phyloP scores from a whole-genome alignment of 768 basidiomycete species.

The Tricholoma bakamatsutake region DNA sequence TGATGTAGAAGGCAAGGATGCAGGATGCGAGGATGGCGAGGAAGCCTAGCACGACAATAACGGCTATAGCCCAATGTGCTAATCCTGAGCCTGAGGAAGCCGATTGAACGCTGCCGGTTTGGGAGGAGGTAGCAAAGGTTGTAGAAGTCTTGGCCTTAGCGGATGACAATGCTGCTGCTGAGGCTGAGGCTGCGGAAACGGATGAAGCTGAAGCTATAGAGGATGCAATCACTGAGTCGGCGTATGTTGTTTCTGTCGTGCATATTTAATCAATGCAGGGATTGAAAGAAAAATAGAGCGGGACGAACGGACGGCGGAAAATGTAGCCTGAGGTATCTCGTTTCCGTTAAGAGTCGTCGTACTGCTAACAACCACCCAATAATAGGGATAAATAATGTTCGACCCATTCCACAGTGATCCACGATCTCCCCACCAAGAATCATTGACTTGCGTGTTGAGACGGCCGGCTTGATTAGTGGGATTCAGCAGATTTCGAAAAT shows the following conservation, averaged over 20 bases:
- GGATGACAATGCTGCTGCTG: conserved; percentile 27
- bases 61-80: conserved; percentile 89
- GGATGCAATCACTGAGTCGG: conserved; percentile 54
- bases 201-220: conserved; percentile 36
- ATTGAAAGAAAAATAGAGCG: background rate
- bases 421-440: conserved; percentile 63
- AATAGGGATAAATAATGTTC: conserved; percentile 64
- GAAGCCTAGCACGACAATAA: conserved; percentile 82
- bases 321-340: conserved; percentile 62
- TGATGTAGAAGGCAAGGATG: conserved; percentile 64
- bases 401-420: conserved; percentile 44
- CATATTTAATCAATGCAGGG: background rate
- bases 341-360: conserved; percentile 52
- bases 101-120: conserved; percentile 43
- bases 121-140: conserved; percentile 8
- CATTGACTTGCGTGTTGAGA: conserved; percentile 54
- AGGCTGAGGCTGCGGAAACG: conserved; percentile 27
- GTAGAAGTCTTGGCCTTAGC: conserved; percentile 7
- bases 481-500: conserved; percentile 34
- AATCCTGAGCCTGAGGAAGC: conserved; percentile 37
- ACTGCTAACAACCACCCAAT: conserved; percentile 68
- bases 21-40: conserved; percentile 70
- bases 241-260: conserved; percentile 63
- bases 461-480: conserved; percentile 51
- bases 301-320: conserved; percentile 74